phyloP scores from a whole-genome alignment of 1,284 basidiomycete species.

The Fomitopsis betulina region DNA sequence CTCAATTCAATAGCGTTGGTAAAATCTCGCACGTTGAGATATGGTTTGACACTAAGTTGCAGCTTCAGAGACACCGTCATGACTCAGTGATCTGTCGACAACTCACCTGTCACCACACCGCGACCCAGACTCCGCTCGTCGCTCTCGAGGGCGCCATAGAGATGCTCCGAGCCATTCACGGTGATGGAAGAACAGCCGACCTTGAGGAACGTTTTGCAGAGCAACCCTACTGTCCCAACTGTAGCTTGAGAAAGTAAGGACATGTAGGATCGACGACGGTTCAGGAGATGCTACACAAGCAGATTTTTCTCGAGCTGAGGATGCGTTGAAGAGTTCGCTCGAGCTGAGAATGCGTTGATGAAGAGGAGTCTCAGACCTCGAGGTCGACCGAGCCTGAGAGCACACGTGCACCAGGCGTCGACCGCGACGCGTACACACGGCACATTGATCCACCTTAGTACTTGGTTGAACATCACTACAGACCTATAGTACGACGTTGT shows the following conservation, averaged over 20 bases:
- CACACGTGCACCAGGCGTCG: too few species aligned
- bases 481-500: too few species aligned
- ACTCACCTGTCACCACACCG: conserved; percentile 77
- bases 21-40: conserved; percentile 70
- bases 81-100: background rate
- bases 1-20: background rate
- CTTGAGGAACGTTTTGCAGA: conserved; percentile 73
- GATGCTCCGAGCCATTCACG: conserved; percentile 62
- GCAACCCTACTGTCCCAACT: conserved; percentile 60
- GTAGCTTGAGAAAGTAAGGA: conserved; percentile 40
- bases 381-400: too few species aligned
- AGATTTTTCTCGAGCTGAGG: too few species aligned
- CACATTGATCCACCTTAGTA: too few species aligned
- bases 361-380: too few species aligned
- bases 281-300: too few species aligned
- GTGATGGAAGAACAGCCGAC: conserved; percentile 58
- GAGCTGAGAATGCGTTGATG: too few species aligned
- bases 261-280: background rate
- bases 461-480: too few species aligned
- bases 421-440: too few species aligned
- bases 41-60: conserved; percentile 78
- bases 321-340: too few species aligned
- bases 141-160: conserved; percentile 60
- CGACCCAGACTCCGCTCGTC: conserved; percentile 43
- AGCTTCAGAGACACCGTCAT: background rate